Percentiles rank a stretch among this genome's conserved stretches.
phyloP scores from a whole-genome alignment of 2,329 filamentous ascomycete species.

The Chaetothyriales sp. region DNA sequence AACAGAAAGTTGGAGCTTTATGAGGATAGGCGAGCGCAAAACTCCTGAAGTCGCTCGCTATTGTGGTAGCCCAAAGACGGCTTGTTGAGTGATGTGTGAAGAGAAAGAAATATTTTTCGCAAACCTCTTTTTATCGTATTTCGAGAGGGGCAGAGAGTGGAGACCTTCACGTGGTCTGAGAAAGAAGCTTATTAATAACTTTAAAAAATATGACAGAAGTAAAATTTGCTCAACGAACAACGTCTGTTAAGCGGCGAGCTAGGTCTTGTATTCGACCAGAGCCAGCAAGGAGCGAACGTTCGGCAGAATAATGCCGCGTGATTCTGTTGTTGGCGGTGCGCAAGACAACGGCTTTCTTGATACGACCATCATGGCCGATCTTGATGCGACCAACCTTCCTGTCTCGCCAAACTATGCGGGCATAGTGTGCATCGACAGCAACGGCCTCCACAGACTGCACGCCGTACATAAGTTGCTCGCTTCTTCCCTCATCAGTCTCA shows the following conservation, averaged over 20 bases:
- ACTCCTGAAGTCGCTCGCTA: slow-evolving; percentile 42
- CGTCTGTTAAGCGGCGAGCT: neutral
- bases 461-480: slow-evolving; percentile 17
- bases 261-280: neutral
- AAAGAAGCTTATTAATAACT: too few relatives aligned
- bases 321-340: neutral
- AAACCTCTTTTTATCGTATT: neutral
- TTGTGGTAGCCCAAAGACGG: slow-evolving; percentile 12
- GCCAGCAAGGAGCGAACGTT: neutral
- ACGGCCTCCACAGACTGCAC: slow-evolving; percentile 24
- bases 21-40: slow-evolving; percentile 37
- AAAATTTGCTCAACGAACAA: neutral
- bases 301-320: neutral
- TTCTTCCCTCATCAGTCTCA: slow-evolving; percentile 5
- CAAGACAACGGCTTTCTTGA: slow-evolving; percentile 31
- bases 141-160: neutral
- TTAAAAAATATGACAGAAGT: neutral
- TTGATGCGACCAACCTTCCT: slow-evolving; percentile 30
- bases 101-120: neutral
- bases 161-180: neutral
- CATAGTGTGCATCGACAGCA: slow-evolving; percentile 27
- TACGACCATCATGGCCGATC: slow-evolving; percentile 25
- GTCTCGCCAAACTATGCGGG: slow-evolving; percentile 30
- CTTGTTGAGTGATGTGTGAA: neutral
- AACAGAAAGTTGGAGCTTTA: slow-evolving; percentile 36